Conservation (phyloP, 2,329 filamentous ascomycete genomes). For the Diaporthe ampelina region DNA sequence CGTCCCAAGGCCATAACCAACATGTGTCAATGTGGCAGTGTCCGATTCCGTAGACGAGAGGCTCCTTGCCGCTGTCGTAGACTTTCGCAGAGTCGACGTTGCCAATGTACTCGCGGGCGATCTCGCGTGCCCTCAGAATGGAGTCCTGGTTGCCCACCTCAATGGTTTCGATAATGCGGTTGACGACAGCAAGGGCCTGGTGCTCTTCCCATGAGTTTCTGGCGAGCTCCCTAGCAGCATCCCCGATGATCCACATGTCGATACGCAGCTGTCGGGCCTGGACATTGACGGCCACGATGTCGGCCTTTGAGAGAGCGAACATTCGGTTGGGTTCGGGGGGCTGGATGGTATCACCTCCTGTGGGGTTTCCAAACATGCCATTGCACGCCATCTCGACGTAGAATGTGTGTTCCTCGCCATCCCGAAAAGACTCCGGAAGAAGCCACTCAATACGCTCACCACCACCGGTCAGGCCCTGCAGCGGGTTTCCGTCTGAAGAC, state of each 20-base stretch:
- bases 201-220: slow-evolving; percentile 91
- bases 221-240: slow-evolving; percentile 93
- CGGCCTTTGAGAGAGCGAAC: slow-evolving; percentile 81
- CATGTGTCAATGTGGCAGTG: slow-evolving; percentile 99
- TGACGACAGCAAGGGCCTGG: slow-evolving; percentile 85
- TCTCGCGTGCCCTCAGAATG: slow-evolving; percentile 83
- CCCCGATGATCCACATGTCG: slow-evolving; percentile 96
- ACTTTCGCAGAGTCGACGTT: slow-evolving; percentile 87
- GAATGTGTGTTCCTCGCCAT: slow-evolving; percentile 88
- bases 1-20: slow-evolving; percentile 98
- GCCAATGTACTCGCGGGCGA: slow-evolving; percentile 87
- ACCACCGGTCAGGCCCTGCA: slow-evolving; percentile 92
- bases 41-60: slow-evolving; percentile 89
- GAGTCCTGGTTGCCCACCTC: slow-evolving; percentile 84
- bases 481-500: slow-evolving; percentile 88
- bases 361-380: slow-evolving; percentile 95
- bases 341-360: slow-evolving; percentile 85
- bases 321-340: slow-evolving; percentile 88
- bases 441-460: slow-evolving; percentile 94
- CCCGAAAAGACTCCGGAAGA: slow-evolving; percentile 83
- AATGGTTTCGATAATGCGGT: slow-evolving; percentile 91
- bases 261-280: slow-evolving; percentile 86
- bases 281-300: slow-evolving; percentile 90
- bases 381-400: slow-evolving; percentile 99
- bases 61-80: slow-evolving; percentile 80